Base-by-base conservation (phyloP, 2,329 filamentous ascomycete species). In the Drechslerella dactyloides region DNA sequence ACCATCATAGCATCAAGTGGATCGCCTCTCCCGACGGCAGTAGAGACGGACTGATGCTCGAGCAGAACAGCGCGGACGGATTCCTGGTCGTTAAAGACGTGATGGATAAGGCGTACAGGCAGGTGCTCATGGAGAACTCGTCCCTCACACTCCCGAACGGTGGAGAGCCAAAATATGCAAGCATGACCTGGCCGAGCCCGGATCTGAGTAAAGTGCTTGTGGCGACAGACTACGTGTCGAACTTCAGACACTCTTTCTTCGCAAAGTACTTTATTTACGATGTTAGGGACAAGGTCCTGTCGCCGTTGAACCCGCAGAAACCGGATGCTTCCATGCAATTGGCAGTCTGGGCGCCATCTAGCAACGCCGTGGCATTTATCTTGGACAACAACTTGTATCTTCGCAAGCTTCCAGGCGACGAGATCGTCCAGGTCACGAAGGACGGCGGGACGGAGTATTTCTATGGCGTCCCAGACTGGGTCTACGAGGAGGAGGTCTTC, bases 381-480 rank as follows among this genome's bases (percentile, higher is more conserved):
- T 84, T 89, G 74, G 85, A 92, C 73, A 97, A 99, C 81, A 96
- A 99, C 79, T 82, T 99, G 76, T 97, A 87, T 78, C 81, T 97
- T 50, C 88, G 94, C 57, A 87, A 86, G 59, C 76, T 90, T 30
- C 81, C 84, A 11, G 85, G 84, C 2, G 81, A 85, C 19, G 81
- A 84, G 15, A 84, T 91, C 2, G 83, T 85, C 3, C 86, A 89
- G 73, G 89, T 99, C 76, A 97, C 94, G 0, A 86, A 83, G 60
- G 93, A 99, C 78, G 94, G 96, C 11, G 91, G 93, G 0, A 83
- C 87, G 0, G 87, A 97, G 76, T 86, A 94, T 69, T 99, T 99
- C 80, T 97, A 99, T 77, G 94, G 94, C 17, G 87, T 97, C 19
- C 94, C 94, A 0, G 96, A 99, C 79, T 99, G 94, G 94, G 94